Evolutionary conservation across 2,329 filamentous ascomycete species (phyloP).

Genomic region (Trichoderma asperellum): DNA sequence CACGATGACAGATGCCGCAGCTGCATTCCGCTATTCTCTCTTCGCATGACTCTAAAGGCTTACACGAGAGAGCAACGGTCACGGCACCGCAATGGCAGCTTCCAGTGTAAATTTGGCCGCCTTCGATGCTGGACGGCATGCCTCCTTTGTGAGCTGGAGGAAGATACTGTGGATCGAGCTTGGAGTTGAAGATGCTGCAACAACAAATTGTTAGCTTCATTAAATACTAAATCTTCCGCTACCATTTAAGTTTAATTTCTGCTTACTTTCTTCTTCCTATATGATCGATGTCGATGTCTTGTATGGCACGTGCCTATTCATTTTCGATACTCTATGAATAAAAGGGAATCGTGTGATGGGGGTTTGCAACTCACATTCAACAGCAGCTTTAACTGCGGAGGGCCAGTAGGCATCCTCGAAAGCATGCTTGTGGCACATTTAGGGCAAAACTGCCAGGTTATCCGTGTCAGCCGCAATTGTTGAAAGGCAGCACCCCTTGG

Average conservation of each 20-base stretch:
- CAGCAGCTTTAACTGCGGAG: neutral
- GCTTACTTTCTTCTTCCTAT: conserved; percentile 46
- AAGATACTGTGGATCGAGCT: conserved; percentile 37
- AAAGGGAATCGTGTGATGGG: neutral
- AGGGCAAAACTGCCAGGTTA: conserved; percentile 52
- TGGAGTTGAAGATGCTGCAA: conserved; percentile 8
- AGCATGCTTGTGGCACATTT: conserved; percentile 53
- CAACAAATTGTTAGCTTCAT: neutral
- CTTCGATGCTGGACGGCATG: conserved; percentile 44
- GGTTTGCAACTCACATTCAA: conserved; percentile 28
- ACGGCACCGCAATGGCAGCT: conserved; percentile 59
- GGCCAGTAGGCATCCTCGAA: conserved; percentile 27
- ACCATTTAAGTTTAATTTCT: conserved; percentile 41
- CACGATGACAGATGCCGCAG: conserved; percentile 54
- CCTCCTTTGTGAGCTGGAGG: conserved; percentile 46
- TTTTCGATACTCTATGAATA: neutral
- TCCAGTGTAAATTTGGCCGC: conserved; percentile 50
- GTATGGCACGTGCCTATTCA: neutral
- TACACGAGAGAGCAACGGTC: conserved; percentile 48
- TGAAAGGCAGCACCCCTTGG: too few relatives aligned
- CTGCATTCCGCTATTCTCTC: conserved; percentile 49
- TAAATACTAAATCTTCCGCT: conserved; percentile 29
- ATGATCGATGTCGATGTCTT: conserved; percentile 43
- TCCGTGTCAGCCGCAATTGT: neutral
- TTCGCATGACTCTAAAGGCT: conserved; percentile 44